A percentile compares a stretch with the other conserved stretches of the same genome.
Evolutionary conservation across 495 filamentous ascomycete genomes (phyloP).

Genomic region (Penicillium antarcticum): DNA sequence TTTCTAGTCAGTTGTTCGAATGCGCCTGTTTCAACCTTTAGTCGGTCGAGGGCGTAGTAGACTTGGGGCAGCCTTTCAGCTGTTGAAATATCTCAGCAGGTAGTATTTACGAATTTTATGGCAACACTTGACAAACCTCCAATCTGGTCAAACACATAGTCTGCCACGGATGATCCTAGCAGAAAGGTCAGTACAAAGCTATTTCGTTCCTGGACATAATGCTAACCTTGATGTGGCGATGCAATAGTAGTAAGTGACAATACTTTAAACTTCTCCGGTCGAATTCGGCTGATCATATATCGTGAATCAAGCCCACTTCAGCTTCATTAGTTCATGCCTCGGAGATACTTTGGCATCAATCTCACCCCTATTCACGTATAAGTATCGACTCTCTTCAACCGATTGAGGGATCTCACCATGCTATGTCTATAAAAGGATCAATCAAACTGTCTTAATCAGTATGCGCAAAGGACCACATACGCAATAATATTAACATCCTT

Average conservation of each 20-base stretch:
- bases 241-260: constrained; percentile 83
- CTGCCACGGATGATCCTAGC: constrained; percentile 74
- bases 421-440: constrained; percentile 52
- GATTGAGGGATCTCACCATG: constrained; percentile 51
- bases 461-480: constrained; percentile 43
- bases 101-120: not conserved
- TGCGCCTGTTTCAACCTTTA: constrained; percentile 75
- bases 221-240: constrained; percentile 73
- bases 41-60: constrained; percentile 62
- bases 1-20: constrained; percentile 78
- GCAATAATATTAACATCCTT: constrained; percentile 86
- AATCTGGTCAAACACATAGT: constrained; percentile 73
- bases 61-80: constrained; percentile 59
- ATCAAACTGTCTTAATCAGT: constrained; percentile 7
- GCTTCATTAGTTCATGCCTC: constrained; percentile 16
- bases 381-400: not conserved
- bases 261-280: constrained; percentile 67
- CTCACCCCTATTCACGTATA: constrained; percentile 43
- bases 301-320: constrained; percentile 82
- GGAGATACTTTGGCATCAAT: constrained; percentile 3
- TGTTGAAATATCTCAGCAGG: constrained; percentile 10
- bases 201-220: not conserved
- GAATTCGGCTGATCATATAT: constrained; percentile 84
- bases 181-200: not conserved
- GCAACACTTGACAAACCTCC: constrained; percentile 32